Percentiles rank a stretch among this genome's conserved stretches.
These are phyloP conservation scores for Aspergillus cejpii DNA, from an alignment of 2,329 filamentous ascomycete species.

Conservation along the genomic window DNA sequence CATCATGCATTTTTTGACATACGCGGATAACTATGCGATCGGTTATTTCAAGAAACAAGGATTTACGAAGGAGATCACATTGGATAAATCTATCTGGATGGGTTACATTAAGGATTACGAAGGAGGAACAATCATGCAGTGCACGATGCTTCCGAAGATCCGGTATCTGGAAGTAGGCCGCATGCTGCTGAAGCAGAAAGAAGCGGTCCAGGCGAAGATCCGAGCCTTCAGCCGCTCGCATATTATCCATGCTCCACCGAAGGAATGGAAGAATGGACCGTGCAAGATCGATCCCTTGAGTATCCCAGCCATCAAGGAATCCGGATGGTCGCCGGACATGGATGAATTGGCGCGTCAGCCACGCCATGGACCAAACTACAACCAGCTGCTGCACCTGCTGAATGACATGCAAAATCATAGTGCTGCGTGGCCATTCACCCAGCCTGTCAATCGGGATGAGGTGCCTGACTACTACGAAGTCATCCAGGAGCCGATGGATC, in stretches of 20 bases:
- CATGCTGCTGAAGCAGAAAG: slow-evolving; percentile 96
- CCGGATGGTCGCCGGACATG: slow-evolving; percentile 96
- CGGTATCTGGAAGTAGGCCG: slow-evolving; percentile 88
- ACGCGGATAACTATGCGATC: slow-evolving; percentile 97
- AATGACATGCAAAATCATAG: slow-evolving; percentile 93
- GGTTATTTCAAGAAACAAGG: slow-evolving; percentile 99
- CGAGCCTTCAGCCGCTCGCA: slow-evolving; percentile 84
- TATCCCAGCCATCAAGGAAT: slow-evolving; percentile 81
- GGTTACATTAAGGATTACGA: slow-evolving; percentile 99
- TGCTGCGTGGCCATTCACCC: slow-evolving; percentile 88
- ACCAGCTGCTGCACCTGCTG: slow-evolving; percentile 82
- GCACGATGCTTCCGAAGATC: slow-evolving; percentile 89
- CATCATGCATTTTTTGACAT: slow-evolving; percentile 98
- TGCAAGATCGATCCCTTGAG: slow-evolving; percentile 73
- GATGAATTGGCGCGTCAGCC: slow-evolving; percentile 92
- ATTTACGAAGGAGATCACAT: slow-evolving; percentile 95
- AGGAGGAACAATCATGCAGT: slow-evolving; percentile 98
- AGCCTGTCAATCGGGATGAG: slow-evolving; percentile 90
- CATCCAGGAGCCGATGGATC: slow-evolving; percentile 96
- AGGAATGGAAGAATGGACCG: slow-evolving; percentile 73
- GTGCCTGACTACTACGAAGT: slow-evolving; percentile 99
- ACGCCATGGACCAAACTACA: slow-evolving; percentile 93
- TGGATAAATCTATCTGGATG: slow-evolving; percentile 91
- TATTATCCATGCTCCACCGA: slow-evolving; percentile 75
- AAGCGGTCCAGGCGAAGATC: slow-evolving; percentile 90